Evolutionary conservation across 345 rosid species (phyloP), one percentile per base, ranked within the genome.

Genomic region (Excoecaria cochinchinensis): DNA sequence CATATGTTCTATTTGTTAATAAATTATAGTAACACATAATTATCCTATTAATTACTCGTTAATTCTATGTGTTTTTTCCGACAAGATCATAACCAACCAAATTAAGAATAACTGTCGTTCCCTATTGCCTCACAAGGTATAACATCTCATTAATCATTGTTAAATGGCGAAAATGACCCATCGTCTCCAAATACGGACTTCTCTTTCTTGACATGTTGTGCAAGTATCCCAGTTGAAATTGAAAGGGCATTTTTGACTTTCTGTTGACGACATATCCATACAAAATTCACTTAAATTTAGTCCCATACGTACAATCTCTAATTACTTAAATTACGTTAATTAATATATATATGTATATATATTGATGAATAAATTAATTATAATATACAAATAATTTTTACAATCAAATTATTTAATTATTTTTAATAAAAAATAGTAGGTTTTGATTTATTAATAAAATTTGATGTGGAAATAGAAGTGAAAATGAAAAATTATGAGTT

Each of bases 151-250:
- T 3, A 47, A 47, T 47, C 56, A 14, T 52, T 38, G 11, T 25
- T 25, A 31, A 46, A 62, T 38, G 77, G 47, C 71, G 66, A 82
- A 60, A 67, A 77, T 48, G 85, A 79, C 76, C 46, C 59, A 57
- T 66, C 64, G 52, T 70, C 67, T 19, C 6, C 14, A 8, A 9
- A 22, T 52, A 46, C 6, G 12, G 5, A 36, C 5, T 39, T 24
- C 53, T 17, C 4, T 17, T 42, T 46, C 22, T 31, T 48, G 13
- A 15, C 67, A 68, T 46, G 51, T 56, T 56, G 22, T 31, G 17
- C 78, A 67, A 24, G 61, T 31, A 21, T 17, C 73, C 61, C 59
- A 6, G 19, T 14, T 5, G 42, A n/a, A 64, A 44, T 62, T 76
- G 60, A 64, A 62, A 56, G 77, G 80, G 80, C 52, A 76, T n/a